Evolutionary conservation across 2,329 filamentous ascomycete genomes (phyloP), one percentile per base, ranked within the genome.

Genomic region (Scedosporium boydii): DNA sequence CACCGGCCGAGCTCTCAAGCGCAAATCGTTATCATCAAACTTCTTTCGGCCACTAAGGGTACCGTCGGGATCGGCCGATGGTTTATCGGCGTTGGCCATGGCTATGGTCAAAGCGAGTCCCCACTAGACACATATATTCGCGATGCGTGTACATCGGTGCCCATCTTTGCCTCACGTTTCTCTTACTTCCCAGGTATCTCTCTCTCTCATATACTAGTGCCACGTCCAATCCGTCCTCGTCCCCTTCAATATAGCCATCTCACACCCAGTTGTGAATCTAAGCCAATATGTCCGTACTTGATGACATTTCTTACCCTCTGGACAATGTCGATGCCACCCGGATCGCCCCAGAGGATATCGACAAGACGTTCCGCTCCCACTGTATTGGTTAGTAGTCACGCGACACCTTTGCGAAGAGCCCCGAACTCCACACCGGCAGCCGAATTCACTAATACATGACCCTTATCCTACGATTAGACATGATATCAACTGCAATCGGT

Each of bases 401-500:
- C 51, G 27, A 56, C 53, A 38, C 21, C 12, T 34, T 6, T 44
- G 18, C 23, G 10, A 46, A 53, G 10, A 38, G 18, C 3, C 10
- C 44, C 34, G 29, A 4, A 14, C 58, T 9, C 7, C n/a, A 1
- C 26, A 21, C 14, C 16, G 3, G n/a, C 14, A n/a, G 29, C 12
- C 10, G 26, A 55, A 26, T 21, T 29, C 21, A n/a, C 44, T 56
- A 61, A 61, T 29, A 4, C 27, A 18, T 34, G 38, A 6, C 18
- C 38, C 26, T 16, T 10, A 16, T 46, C 55, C 55, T 26, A 9
- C 46, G 18, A 16, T 18, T 64, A 87, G 85, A 88, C 70, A 76
- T 88, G 59, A 74, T 87, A 62, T 88, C 85, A 51, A 80, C 80
- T 6, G 76, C 82, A 6, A 73, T 89, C 55, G 86, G 85, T 65